Conservation (phyloP, 1,284 basidiomycete genomes). For the Puccinia coronata region DNA sequence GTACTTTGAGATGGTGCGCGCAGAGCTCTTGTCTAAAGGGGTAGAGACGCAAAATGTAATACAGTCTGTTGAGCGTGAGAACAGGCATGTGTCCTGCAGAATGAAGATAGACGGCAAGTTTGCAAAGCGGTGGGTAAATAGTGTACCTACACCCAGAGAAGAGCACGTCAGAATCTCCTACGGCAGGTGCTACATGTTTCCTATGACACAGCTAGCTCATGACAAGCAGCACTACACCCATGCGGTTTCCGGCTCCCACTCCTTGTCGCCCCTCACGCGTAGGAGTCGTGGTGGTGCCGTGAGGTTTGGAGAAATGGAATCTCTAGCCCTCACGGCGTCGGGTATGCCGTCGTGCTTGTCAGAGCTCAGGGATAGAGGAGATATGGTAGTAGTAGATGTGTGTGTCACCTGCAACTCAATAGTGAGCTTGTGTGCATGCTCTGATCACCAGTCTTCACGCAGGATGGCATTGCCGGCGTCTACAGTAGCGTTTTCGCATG, state of each 20-base stretch:
- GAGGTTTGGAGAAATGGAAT: conserved; percentile 8
- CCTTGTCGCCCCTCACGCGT: background rate
- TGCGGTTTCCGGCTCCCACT: background rate
- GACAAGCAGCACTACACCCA: conserved; percentile 13
- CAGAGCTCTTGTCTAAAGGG: background rate
- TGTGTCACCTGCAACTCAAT: background rate
- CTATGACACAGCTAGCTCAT: background rate
- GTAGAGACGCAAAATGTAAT: background rate
- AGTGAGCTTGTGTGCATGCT: background rate
- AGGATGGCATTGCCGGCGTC: background rate
- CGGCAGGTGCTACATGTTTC: background rate
- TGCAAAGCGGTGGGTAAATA: background rate
- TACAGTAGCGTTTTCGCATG: background rate
- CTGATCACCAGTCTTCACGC: background rate
- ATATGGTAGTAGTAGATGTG: background rate
- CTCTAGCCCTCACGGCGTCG: background rate
- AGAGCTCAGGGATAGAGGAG: background rate
- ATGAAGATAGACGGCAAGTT: background rate
- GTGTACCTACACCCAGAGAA: background rate
- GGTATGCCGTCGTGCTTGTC: background rate
- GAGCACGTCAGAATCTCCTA: background rate
- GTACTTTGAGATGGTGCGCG: conserved; percentile 11
- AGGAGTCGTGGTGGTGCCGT: background rate
- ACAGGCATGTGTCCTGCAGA: background rate
- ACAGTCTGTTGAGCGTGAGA: background rate